Base-by-base conservation (phyloP, 495 filamentous ascomycete species). In the Penicillium mononematosum region DNA sequence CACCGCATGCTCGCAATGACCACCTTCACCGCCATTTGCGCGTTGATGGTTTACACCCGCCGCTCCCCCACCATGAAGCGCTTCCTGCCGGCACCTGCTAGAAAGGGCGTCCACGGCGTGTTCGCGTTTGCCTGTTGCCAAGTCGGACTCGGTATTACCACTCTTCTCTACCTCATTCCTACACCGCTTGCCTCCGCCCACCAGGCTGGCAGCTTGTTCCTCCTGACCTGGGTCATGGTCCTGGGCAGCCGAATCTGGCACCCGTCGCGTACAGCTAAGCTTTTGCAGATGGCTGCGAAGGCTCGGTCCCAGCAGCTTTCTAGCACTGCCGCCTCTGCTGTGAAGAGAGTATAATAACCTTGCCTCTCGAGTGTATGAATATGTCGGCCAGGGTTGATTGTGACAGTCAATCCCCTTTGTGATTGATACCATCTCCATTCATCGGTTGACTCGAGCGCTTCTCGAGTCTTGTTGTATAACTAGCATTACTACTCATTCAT, bases 1-100 rank as follows among this genome's bases (percentile, higher is more conserved):
- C 94, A 98, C 76, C 85, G 94, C n/a, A 87, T 93, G 57, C 78
- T 96, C 17, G 94, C 94, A 45, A 90, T 83, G 50, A 91, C 88
- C 2, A 96, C 95, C 8, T 96, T 97, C 75, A 86, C 85, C 17
- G 82, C 86, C 54, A 82, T 98, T 45, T 76, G 92, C 44, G 81
- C 82, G 2, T 77, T 98, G 12, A 92, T 87, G 72, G 83, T 81
- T 10, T 98, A 95, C 70, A 78, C 87, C 6, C 80, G 88, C 34
- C 83, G 85, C 29, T 86, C 83, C 5, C 74, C 78, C 2, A 74
- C 73, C 5, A 75, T 96, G 41, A 80, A 82, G 53, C 79, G 76
- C 3, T 74, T 81, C 11, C 69, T 98, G 22, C 90, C 92, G 3
- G 76, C 68, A 42, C 69, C 81, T 32, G 89, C 81, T 7, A 80